Evolutionary conservation across 345 rosid genomes (phyloP).

Genomic region (Carallia pectinifolia): DNA sequence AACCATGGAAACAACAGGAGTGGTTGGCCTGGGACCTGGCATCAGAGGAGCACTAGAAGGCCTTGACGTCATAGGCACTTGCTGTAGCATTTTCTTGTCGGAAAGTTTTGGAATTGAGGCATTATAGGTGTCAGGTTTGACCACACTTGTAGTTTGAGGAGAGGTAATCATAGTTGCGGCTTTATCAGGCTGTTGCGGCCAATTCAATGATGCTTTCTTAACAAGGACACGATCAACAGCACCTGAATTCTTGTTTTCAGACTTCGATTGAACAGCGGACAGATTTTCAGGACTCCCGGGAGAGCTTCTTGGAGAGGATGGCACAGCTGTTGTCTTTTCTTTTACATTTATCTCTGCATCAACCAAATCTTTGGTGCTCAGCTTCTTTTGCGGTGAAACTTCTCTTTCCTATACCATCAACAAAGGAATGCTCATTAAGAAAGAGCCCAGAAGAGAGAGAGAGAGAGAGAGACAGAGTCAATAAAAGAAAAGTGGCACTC

Average conservation of each 20-base stretch:
- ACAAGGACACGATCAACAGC: slow-evolving; percentile 30
- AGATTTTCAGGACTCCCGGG: slow-evolving; percentile 29
- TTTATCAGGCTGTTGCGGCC: slow-evolving; percentile 46
- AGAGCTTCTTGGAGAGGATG: slow-evolving; percentile 54
- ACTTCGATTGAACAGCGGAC: slow-evolving; percentile 40
- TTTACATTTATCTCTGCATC: slow-evolving; percentile 55
- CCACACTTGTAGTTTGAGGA: slow-evolving; percentile 22
- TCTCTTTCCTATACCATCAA: slow-evolving; percentile 33
- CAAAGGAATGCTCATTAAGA: slow-evolving; percentile 12
- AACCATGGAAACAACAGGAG: slow-evolving; percentile 54
- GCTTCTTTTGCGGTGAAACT: slow-evolving; percentile 37
- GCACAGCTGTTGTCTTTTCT: slow-evolving; percentile 52
- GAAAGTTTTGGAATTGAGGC: slow-evolving; percentile 38
- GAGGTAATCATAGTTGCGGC: slow-evolving; percentile 29
- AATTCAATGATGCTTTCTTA: slow-evolving; percentile 43
- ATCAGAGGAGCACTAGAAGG: slow-evolving; percentile 87
- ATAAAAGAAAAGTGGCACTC: background rate
- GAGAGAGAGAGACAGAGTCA: background rate
- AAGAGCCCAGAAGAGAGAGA: background rate
- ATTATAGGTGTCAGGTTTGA: slow-evolving; percentile 51
- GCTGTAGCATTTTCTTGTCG: slow-evolving; percentile 40
- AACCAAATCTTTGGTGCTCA: slow-evolving; percentile 29
- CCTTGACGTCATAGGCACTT: slow-evolving; percentile 63
- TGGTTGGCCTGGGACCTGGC: slow-evolving; percentile 52
- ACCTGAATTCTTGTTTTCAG: slow-evolving; percentile 40